Evolutionary conservation across 192 early-diverging fungal genomes (phyloP), one percentile per base, ranked within the genome.

Genomic region (Gonapodya sp.): DNA sequence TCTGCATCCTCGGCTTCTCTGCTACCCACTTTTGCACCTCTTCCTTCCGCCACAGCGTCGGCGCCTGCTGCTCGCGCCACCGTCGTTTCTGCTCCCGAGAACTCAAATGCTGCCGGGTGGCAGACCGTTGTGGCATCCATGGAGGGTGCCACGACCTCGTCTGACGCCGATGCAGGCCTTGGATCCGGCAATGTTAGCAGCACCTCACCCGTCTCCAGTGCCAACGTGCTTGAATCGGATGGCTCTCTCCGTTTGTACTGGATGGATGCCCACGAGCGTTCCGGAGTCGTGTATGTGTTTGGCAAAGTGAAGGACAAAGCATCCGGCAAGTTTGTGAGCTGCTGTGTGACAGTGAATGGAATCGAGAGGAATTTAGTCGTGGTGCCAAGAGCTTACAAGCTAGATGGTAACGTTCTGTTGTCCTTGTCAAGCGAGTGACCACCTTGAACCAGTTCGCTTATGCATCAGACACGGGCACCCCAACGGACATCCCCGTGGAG

Each of bases 241-340:
- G 91, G 92, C 18, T 85, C 85, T 1, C 46, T 97, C 73, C 83
- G 84, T 36, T 86, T 96, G 84, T 99, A 90, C 86, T 99, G 96
- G 96, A 87, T 96, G 73, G 98, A 99, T 84, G 95, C 95, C 18
- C 89, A 89, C 74, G 96, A 99, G 82, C 89, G 89, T 75, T 85
- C 90, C 79, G 96, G 96, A 0, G 81, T 84, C 18, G 87, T 99
- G 0, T 98, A 97, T 79, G 75, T 99, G 0, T 94, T 98, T 88
- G 98, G 95, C 80, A 99, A 98, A 86, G 92, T 94, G 82, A 81
- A 84, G 18, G 84, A 92, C 82, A 89, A 87, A 75, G 81, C 73
- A 1, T 85, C 87, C 32, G 85, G 88, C 36, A 84, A 78, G 0
- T 94, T 88, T 81, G 85, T 94, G 31, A 96, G 94, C 84, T 96